Percentiles rank a stretch among this genome's conserved stretches.
phyloP scores from a whole-genome alignment of 345 rosid species.

The Populus alba region DNA sequence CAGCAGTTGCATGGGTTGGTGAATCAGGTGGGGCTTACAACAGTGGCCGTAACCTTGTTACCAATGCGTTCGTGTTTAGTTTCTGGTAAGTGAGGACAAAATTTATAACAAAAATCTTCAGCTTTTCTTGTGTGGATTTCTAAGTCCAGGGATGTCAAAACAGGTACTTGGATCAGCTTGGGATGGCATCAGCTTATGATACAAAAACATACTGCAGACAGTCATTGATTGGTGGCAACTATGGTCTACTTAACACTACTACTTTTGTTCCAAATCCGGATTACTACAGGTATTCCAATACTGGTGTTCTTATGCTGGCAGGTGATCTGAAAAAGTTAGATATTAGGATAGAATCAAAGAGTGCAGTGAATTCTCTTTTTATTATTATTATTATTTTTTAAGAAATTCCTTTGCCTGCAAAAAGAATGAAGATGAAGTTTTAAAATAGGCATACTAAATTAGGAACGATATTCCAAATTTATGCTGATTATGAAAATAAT shows the following conservation, averaged over 20 bases:
- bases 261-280: conserved; percentile 91
- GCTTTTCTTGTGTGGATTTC: neutral
- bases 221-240: conserved; percentile 82
- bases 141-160: conserved; percentile 5
- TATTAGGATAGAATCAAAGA: neutral
- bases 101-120: neutral
- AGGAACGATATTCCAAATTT: neutral
- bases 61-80: conserved; percentile 81
- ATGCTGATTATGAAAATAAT: neutral
- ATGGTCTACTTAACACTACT: conserved; percentile 72
- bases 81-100: conserved; percentile 65
- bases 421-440: neutral
- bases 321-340: neutral
- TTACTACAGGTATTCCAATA: conserved; percentile 48
- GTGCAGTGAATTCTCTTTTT: neutral
- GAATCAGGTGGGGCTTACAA: conserved; percentile 97
- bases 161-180: conserved; percentile 97
- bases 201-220: conserved; percentile 94
- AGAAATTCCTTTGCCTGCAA: neutral
- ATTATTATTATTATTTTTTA: neutral
- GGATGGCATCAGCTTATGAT: conserved; percentile 61
- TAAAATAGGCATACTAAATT: neutral
- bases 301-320: neutral
- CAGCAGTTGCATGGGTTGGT: conserved; percentile 82
- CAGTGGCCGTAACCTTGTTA: conserved; percentile 75